phyloP scores from a whole-genome alignment of 2,329 filamentous ascomycete species.

The Didymellaceae sp. region DNA sequence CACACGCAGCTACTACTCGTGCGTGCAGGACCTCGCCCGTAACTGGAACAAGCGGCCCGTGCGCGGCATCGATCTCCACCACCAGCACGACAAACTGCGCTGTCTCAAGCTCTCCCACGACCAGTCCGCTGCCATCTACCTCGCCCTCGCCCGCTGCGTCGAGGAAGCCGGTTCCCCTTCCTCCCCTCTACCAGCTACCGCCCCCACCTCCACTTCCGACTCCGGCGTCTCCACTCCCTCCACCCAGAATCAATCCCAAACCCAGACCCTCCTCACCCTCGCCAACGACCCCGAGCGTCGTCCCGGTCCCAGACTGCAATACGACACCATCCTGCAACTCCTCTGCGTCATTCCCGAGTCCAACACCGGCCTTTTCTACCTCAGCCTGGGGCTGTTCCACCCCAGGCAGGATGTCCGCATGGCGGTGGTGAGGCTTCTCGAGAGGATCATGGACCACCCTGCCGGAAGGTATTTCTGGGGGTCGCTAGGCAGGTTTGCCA shows the following conservation, averaged over 20 bases:
- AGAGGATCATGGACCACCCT: conserved; percentile 83
- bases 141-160: conserved; percentile 77
- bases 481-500: conserved; percentile 83
- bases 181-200: too few relatives aligned
- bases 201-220: too few relatives aligned
- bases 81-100: conserved; percentile 89
- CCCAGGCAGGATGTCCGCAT: conserved; percentile 80
- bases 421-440: conserved; percentile 78
- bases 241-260: too few relatives aligned
- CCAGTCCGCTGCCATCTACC: conserved; percentile 83
- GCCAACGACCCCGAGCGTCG: conserved; percentile 34
- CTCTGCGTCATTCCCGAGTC: conserved; percentile 83
- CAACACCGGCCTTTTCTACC: conserved; percentile 87
- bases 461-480: conserved; percentile 94
- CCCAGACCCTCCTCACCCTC: conserved; percentile 21
- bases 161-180: conserved; percentile 54
- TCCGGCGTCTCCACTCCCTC: too few relatives aligned
- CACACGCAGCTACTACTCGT: conserved; percentile 93
- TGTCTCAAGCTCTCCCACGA: conserved; percentile 77
- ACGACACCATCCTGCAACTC: conserved; percentile 62
- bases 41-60: conserved; percentile 62
- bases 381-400: conserved; percentile 91
- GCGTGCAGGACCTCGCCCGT: conserved; percentile 68
- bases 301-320: conserved; percentile 39
- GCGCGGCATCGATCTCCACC: conserved; percentile 83